Evolutionary conservation across 345 rosid species (phyloP), one percentile per base, ranked within the genome.

Genomic region (Jatropha curcas): DNA sequence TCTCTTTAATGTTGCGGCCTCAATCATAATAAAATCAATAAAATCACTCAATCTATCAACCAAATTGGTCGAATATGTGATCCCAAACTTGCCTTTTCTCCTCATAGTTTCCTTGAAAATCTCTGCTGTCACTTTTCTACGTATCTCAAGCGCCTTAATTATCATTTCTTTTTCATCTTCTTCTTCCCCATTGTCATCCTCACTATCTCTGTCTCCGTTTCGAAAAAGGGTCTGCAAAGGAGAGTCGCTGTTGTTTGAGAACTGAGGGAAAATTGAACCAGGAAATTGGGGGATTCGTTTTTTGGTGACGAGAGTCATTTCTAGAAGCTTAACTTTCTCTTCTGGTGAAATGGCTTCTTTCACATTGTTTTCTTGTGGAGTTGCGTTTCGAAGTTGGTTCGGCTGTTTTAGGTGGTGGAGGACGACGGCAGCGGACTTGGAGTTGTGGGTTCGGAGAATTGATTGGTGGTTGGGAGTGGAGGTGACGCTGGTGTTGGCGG

Each of bases 71-170:
- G 90, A 80, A 73, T 92, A 92, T 0, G 98, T 92, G 22, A 92
- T 87, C 63, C 98, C 98, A 66, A 94, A 92, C 76, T 87, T 88
- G 2, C 96, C 98, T 78, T 82, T 87, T 76, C 74, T 84, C 78
- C 74, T 84, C 82, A 89, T 79, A 27, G 83, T 86, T 75, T 79
- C 85, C 85, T 81, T 90, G 37, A 90, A 79, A 63, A 92, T 86
- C 89, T 90, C 96, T 1, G 80, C 75, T 1, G 94, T 87, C 71
- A 88, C 92, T 72, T 85, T 90, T 77, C 98, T 80, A 61, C 98
- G 81, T 51, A 87, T 86, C 83, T 86, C 88, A 24, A 94, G 68
- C 16, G 98, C 97, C 62, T 82, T 85, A 76, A 82, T 71, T 51
- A 94, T 83, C 94, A 89, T 82, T 64, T 86, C 94, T 50, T 80